Evolutionary conservation across 495 filamentous ascomycete genomes (phyloP).

Genomic region (Geoglossum glabrum): DNA sequence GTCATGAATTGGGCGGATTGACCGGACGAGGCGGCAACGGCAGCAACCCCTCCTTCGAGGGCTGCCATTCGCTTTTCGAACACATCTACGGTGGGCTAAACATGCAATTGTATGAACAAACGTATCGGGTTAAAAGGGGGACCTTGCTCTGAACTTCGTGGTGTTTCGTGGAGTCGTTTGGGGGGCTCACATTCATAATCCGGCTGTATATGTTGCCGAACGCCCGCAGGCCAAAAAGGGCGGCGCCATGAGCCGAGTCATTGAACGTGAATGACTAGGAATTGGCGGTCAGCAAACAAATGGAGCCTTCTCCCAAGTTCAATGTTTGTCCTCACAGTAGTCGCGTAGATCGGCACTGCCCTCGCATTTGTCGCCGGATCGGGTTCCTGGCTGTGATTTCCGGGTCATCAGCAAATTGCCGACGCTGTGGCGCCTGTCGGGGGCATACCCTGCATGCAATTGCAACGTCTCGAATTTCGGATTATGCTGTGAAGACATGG

Average conservation of each 20-base stretch:
- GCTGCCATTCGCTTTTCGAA: conserved; percentile 95
- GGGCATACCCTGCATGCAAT: conserved; percentile 86
- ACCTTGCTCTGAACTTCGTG: neutral
- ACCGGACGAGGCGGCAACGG: conserved; percentile 73
- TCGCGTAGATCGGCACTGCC: conserved; percentile 91
- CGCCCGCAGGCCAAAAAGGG: conserved; percentile 93
- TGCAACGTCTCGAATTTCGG: conserved; percentile 79
- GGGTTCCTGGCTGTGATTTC: conserved; percentile 43
- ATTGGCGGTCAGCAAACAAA: conserved; percentile 2
- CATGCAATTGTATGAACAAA: neutral
- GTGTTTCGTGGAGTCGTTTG: neutral
- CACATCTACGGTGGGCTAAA: conserved; percentile 83
- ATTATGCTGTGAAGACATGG: conserved; percentile 6
- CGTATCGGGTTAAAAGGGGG: neutral
- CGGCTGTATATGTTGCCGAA: conserved; percentile 97
- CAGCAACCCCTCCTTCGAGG: conserved; percentile 83
- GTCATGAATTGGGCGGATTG: conserved; percentile 93
- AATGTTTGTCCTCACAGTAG: conserved; percentile 38
- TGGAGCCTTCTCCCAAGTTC: neutral
- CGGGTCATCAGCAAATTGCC: conserved; percentile 4
- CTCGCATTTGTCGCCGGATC: conserved; percentile 77
- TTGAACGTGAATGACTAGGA: conserved; percentile 76
- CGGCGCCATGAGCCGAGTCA: conserved; percentile 88
- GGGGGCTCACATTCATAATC: conserved; percentile 61
- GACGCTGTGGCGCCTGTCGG: too few relatives aligned